Evolutionary conservation across 2,329 filamentous ascomycete species (phyloP), one percentile per base, ranked within the genome.

Genomic region (Gaeumannomyces sp.): DNA sequence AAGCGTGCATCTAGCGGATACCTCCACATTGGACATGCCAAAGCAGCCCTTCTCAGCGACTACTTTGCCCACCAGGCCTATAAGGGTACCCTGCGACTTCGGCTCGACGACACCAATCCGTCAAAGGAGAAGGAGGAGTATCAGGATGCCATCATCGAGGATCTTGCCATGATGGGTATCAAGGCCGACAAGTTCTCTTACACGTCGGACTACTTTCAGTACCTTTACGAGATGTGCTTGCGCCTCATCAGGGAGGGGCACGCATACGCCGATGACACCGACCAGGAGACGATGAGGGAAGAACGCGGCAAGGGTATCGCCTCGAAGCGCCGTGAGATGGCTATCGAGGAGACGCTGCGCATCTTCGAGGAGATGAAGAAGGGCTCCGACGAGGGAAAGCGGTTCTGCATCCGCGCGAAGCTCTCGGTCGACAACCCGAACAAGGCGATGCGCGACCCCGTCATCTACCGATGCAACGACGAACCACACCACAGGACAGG

Each of bases 31-130:
- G 94, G 94, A 64, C 94, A 98, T 80, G 92, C 93, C 70, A 98
- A 98, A 80, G 74, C 73, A 4, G 73, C 73, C 10, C 70, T 75
- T 25, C 86, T 98, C 65, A 97, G 95, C 80, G 93, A 98, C 76
- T 98, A 96, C 83, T 98, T 98, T 71, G 94, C 93, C 59, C 93
- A 97, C 77, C 89, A 93, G 75, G 91, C 92, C 71, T 96, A 96
- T 82, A 89, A 94, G 67, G 95, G 95, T 72, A 96, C 90, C 72
- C 83, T 99, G 71, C 88, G 96, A 66, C 86, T 98, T 62, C 91
- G 95, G 66, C 95, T 99, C 73, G 95, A 99, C 75, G 95, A 99
- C 74, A 99, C 95, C 65, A 99, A 99, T 78, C 95, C 95, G 10
- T 89, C 90, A 66, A 98, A 98, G 77, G 95, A 99, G 83, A 97